Evolutionary conservation across 78 protist species (phyloP).

Genomic region (Mantamonas sphyraenae): DNA sequence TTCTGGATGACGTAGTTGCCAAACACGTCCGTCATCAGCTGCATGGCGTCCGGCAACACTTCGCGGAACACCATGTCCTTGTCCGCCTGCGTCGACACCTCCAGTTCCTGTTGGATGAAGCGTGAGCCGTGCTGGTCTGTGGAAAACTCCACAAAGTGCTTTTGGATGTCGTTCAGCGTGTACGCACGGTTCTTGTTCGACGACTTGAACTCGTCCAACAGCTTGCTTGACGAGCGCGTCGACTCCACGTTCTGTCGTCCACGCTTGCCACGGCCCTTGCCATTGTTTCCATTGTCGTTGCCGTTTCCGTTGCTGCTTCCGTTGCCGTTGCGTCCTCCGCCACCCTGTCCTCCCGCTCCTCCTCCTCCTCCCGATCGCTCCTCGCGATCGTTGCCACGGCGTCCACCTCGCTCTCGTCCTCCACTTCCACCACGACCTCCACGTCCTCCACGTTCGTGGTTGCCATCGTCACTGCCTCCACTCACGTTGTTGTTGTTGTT

Average conservation of each 20-base stretch:
- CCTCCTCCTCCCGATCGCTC: background rate
- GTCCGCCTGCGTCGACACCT: constrained; percentile 58
- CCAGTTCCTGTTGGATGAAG: constrained; percentile 93
- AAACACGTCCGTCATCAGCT: constrained; percentile 92
- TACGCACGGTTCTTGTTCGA: background rate
- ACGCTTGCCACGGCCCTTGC: background rate
- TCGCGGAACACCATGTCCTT: constrained; percentile 76
- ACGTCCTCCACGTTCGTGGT: too few species aligned
- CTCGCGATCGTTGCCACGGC: background rate
- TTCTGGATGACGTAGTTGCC: constrained; percentile 99
- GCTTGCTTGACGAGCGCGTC: background rate
- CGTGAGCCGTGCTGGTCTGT: constrained; percentile 96
- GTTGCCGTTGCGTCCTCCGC: background rate
- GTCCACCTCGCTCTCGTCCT: too few species aligned
- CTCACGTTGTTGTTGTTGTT: constrained; percentile 18
- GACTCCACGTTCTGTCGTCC: too few species aligned
- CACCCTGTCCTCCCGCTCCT: too few species aligned
- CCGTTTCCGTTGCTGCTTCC: background rate
- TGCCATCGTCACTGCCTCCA: too few species aligned
- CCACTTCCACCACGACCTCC: too few species aligned
- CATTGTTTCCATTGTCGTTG: background rate
- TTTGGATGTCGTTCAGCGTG: constrained; percentile 49
- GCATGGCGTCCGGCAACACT: constrained; percentile 42
- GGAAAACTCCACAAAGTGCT: constrained; percentile 79
- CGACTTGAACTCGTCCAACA: constrained; percentile 43